phyloP scores from a whole-genome alignment of 2,329 filamentous ascomycete species.

The Paecilomyces niveus region DNA sequence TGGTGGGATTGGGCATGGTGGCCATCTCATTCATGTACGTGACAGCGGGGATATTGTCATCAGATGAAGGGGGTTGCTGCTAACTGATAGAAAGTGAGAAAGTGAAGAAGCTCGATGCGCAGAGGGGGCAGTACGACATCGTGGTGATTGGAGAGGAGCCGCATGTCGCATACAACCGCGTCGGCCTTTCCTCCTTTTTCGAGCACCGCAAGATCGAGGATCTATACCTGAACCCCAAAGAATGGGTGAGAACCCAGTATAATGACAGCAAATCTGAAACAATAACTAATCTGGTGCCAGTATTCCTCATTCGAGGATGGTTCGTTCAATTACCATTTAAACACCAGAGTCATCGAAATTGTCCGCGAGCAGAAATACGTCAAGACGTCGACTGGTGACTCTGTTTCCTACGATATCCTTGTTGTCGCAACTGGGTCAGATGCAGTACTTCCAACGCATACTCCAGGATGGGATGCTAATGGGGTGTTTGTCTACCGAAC shows the following conservation, averaged over 20 bases:
- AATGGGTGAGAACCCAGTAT: slow-evolving; percentile 56
- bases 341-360: slow-evolving; percentile 65
- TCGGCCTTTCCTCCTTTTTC: slow-evolving; percentile 84
- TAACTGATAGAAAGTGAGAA: slow-evolving; percentile 59
- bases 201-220: slow-evolving; percentile 78
- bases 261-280: slow-evolving; percentile 1
- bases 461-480: slow-evolving; percentile 68
- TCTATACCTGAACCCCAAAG: slow-evolving; percentile 75
- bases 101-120: slow-evolving; percentile 73
- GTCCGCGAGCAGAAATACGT: slow-evolving; percentile 59
- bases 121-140: slow-evolving; percentile 68
- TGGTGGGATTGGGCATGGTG: slow-evolving; percentile 89
- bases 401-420: slow-evolving; percentile 69
- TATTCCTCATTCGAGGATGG: slow-evolving; percentile 61
- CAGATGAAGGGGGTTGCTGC: background rate
- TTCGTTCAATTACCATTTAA: slow-evolving; percentile 67
- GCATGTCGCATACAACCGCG: slow-evolving; percentile 84
- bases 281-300: slow-evolving; percentile 31
- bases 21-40: slow-evolving; percentile 76
- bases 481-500: slow-evolving; percentile 88
- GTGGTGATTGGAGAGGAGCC: slow-evolving; percentile 82
- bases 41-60: background rate
- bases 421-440: slow-evolving; percentile 83
- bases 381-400: slow-evolving; percentile 61
- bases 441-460: slow-evolving; percentile 64